Evolutionary conservation across 345 rosid genomes (phyloP).

Genomic region (Acer negundo): DNA sequence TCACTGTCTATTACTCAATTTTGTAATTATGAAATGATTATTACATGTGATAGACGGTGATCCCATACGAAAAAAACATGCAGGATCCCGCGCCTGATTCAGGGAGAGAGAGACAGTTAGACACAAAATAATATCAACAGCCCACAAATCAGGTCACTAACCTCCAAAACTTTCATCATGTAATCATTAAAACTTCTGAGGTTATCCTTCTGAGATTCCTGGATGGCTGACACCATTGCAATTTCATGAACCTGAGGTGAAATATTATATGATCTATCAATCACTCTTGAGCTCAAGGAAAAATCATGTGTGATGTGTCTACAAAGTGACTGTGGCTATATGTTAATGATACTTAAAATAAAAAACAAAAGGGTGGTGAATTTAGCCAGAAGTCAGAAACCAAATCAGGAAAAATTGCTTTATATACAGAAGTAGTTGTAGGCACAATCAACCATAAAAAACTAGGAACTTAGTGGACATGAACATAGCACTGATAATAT

Average conservation of each 20-base stretch:
- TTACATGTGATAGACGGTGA: too few species aligned
- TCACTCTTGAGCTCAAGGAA: neutral
- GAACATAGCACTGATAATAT: neutral
- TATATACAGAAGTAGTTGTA: neutral
- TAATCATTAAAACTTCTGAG: constrained; percentile 88
- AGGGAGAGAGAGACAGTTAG: neutral
- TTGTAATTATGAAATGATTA: too few species aligned
- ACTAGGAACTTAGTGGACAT: neutral
- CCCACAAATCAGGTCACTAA: constrained; percentile 29
- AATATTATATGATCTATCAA: constrained; percentile 8
- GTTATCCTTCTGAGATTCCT: constrained; percentile 96
- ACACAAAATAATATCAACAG: neutral
- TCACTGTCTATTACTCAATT: too few species aligned
- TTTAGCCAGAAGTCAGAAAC: neutral
- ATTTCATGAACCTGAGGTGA: constrained; percentile 84
- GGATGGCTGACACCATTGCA: constrained; percentile 96
- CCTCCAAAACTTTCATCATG: constrained; percentile 96
- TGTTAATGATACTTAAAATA: neutral
- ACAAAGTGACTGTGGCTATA: neutral
- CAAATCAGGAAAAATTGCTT: constrained; percentile 1
- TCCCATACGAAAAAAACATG: too few species aligned
- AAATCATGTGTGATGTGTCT: neutral
- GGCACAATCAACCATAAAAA: neutral
- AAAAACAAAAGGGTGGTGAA: neutral
- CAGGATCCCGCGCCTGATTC: too few species aligned